Percentiles rank a stretch among this genome's conserved stretches.
phyloP scores from a whole-genome alignment of 1,139 yeast species.

The Starmera stellimalicola region DNA sequence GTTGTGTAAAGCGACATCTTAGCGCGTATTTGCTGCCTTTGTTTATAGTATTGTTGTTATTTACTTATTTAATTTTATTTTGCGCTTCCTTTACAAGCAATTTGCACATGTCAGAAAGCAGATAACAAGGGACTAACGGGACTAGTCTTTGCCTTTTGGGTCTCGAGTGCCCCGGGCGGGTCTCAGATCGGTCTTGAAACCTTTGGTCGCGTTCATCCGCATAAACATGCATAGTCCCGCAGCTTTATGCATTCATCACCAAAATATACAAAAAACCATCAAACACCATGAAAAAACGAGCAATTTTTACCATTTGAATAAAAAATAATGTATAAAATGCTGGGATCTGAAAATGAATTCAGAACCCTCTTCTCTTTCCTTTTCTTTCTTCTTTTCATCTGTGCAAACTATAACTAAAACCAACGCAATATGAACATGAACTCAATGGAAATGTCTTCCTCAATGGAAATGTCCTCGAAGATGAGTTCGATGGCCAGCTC shows the following conservation, averaged over 20 bases:
- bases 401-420: not conserved
- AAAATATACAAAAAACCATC: constrained; percentile 4
- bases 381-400: not conserved
- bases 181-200: too few relatives aligned
- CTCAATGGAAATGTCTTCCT: not conserved
- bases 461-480: constrained; percentile 1
- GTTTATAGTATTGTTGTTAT: too few relatives aligned
- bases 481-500: constrained; percentile 7
- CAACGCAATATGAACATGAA: not conserved
- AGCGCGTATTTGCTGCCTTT: too few relatives aligned
- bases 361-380: not conserved
- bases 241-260: too few relatives aligned
- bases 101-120: too few relatives aligned
- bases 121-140: too few relatives aligned
- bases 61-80: too few relatives aligned
- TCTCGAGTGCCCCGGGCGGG: too few relatives aligned
- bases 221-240: too few relatives aligned
- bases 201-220: too few relatives aligned
- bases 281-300: constrained; percentile 2
- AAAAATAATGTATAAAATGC: not conserved
- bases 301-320: not conserved
- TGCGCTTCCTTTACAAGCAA: too few relatives aligned
- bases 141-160: too few relatives aligned
- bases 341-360: not conserved
- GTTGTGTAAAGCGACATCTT: constrained; percentile 1